Evolutionary conservation across 768 basidiomycete species (phyloP).

Genomic region (Leccinum disarticulatum): DNA sequence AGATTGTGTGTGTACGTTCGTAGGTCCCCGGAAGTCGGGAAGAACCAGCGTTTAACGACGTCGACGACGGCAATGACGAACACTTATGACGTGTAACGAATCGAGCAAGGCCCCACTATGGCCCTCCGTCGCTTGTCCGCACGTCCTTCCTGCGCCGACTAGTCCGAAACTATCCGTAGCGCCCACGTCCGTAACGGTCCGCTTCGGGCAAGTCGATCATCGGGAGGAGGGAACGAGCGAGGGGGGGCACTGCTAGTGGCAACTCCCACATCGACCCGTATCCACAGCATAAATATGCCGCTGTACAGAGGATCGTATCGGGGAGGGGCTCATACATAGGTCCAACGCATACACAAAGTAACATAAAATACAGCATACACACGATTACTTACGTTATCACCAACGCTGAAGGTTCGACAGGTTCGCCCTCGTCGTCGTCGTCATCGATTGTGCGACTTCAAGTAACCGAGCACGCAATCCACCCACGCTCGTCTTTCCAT

Average conservation of each 20-base stretch:
- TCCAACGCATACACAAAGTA: too few relatives aligned
- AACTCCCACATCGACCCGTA: neutral
- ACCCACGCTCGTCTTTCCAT: neutral
- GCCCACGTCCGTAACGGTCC: neutral
- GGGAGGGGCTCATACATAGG: neutral
- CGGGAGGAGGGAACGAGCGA: neutral
- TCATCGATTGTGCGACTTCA: too few relatives aligned
- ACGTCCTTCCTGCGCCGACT: neutral
- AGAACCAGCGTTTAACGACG: neutral
- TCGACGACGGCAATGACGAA: neutral
- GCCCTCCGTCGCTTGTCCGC: conserved; percentile 16
- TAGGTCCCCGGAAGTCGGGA: neutral
- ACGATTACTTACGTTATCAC: too few relatives aligned
- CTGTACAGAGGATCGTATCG: neutral
- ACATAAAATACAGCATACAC: too few relatives aligned
- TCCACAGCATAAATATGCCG: neutral
- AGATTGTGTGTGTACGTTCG: neutral
- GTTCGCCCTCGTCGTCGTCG: too few relatives aligned
- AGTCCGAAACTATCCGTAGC: neutral
- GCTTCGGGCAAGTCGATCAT: conserved; percentile 10
- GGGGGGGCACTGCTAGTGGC: neutral
- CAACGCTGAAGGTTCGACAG: too few relatives aligned
- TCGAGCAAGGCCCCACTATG: neutral
- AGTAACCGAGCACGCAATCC: too few relatives aligned
- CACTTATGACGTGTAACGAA: neutral